Evolutionary conservation across 2,329 filamentous ascomycete genomes (phyloP).

Genomic region (Pseudogymnoascus sp.): DNA sequence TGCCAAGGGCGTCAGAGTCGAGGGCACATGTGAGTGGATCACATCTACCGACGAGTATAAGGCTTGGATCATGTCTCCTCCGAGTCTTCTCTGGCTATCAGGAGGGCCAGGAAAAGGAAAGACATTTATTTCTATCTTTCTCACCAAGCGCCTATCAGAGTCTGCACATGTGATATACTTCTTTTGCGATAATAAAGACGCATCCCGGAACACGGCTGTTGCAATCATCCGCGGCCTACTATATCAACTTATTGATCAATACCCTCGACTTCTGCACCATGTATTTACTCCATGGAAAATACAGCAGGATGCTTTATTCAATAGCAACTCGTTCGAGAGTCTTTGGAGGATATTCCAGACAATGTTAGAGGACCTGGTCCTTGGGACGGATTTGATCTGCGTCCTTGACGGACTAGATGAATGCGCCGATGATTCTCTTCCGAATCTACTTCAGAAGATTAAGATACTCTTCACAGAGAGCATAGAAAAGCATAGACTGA

Average conservation of each 20-base stretch:
- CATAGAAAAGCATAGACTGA: conserved; percentile 7
- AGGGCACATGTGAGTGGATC: conserved; percentile 24
- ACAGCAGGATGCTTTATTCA: conserved; percentile 12
- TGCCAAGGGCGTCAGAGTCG: conserved; percentile 14
- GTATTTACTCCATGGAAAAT: conserved; percentile 12
- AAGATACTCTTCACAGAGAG: conserved; percentile 10
- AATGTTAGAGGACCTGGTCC: conserved; percentile 19
- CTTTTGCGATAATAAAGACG: conserved; percentile 39
- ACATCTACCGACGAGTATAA: conserved; percentile 13
- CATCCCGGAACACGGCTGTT: conserved; percentile 31
- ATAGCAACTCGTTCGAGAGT: conserved; percentile 17
- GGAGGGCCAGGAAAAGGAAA: conserved; percentile 34
- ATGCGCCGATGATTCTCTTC: conserved; percentile 18
- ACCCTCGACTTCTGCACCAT: conserved; percentile 13
- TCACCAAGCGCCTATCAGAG: neutral
- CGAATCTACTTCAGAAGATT: conserved; percentile 14
- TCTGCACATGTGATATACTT: conserved; percentile 24
- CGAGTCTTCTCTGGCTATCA: conserved; percentile 29
- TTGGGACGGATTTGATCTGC: conserved; percentile 18
- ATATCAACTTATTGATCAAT: conserved; percentile 29
- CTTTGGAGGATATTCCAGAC: conserved; percentile 24
- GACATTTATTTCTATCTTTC: conserved; percentile 29
- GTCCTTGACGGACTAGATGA: conserved; percentile 28
- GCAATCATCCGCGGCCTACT: conserved; percentile 39
- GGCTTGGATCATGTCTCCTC: conserved; percentile 21